Evolutionary conservation across 306 rosid genomes (phyloP), one percentile per base, ranked within the genome.

Genomic region (Inga laurina): DNA sequence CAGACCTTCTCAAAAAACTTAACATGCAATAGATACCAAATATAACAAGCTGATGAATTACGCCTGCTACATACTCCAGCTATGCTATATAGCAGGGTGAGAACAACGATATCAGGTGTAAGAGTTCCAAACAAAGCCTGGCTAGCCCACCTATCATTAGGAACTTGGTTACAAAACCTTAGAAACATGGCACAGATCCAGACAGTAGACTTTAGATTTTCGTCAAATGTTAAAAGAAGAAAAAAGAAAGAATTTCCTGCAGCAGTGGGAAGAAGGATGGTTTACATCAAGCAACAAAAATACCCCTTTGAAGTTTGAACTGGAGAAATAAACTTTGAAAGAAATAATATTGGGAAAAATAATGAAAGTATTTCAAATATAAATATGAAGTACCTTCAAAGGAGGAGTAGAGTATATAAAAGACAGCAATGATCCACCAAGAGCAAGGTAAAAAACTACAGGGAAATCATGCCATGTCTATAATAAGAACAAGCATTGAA

Each of bases 351-450:
- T 44, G 54, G 27, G 34, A 61, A 22, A 51, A 7, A 52, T 44
- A 35, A 48, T 54, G 67, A 67, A 24, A 51, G n/a, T 19, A 37
- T 39, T 44, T 77, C 32, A 19, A 24, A 16, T 3, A 37, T 9
- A 43, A 27, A 49, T 22, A 59, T 13, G 4, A 32, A 34, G 35
- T 86, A 92, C 99, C 95, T 94, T 97, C 32, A 97, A 80, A 68
- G 99, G 99, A 72, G 99, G 99, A 78, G 99, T 97, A 41, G 99
- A 97, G 88, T 97, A 97, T 86, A 94, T 92, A 81, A 92, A 97
- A 4, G 99, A 97, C 37, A 97, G 85, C 62, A 97, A 73, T 34
- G 99, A 93, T 85, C 99, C 99, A 76, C 97, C 99, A 81, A 94
- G 21, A 21, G 99, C 97, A 74, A 97, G 99, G 86, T 90, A 91